Conservation (phyloP, 345 rosid genomes). For the Ceriops zippeliana region DNA sequence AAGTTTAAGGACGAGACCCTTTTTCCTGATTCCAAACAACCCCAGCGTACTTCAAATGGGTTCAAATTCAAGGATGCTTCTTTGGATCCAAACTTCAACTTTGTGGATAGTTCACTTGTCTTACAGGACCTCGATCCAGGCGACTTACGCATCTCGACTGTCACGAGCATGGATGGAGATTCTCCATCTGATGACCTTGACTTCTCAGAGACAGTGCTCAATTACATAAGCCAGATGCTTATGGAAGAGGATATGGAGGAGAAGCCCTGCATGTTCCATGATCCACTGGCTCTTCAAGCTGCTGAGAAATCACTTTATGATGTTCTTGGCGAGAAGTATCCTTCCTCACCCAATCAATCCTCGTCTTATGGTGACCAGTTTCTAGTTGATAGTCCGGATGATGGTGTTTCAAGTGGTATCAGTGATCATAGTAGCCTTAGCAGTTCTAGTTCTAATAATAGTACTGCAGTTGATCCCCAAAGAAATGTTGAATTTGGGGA, state of each 20-base stretch:
- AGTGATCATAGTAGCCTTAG: slow-evolving; percentile 34
- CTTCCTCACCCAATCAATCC: slow-evolving; percentile 22
- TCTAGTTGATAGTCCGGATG: slow-evolving; percentile 40
- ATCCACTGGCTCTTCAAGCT: slow-evolving; percentile 52
- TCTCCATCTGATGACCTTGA: slow-evolving; percentile 52
- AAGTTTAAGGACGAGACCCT: slow-evolving; percentile 9
- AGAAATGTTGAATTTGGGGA: slow-evolving; percentile 38
- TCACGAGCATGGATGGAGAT: slow-evolving; percentile 21
- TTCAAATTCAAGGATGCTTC: slow-evolving; percentile 32
- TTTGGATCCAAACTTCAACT: slow-evolving; percentile 25
- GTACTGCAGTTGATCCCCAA: slow-evolving; percentile 36
- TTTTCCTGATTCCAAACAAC: slow-evolving; percentile 5
- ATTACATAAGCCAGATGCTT: slow-evolving; percentile 57
- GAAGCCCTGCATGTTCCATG: slow-evolving; percentile 44
- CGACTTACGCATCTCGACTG: slow-evolving; percentile 13
- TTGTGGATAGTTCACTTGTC: slow-evolving; percentile 19
- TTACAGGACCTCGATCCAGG: slow-evolving; percentile 26
- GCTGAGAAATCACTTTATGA: slow-evolving; percentile 65
- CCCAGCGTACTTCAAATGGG: slow-evolving; percentile 24
- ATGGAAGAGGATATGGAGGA: slow-evolving; percentile 70
- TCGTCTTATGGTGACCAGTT: slow-evolving; percentile 24
- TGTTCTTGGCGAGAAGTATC: slow-evolving; percentile 41
- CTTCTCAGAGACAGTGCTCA: slow-evolving; percentile 49
- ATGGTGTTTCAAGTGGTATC: slow-evolving; percentile 32
- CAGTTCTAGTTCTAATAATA: slow-evolving; percentile 30